A percentile compares a stretch with the other conserved stretches of the same genome.
These are phyloP conservation scores for Pseudonitzschia multiseries DNA, from an alignment of 108 stramenopile species.

Conservation along the genomic window DNA sequence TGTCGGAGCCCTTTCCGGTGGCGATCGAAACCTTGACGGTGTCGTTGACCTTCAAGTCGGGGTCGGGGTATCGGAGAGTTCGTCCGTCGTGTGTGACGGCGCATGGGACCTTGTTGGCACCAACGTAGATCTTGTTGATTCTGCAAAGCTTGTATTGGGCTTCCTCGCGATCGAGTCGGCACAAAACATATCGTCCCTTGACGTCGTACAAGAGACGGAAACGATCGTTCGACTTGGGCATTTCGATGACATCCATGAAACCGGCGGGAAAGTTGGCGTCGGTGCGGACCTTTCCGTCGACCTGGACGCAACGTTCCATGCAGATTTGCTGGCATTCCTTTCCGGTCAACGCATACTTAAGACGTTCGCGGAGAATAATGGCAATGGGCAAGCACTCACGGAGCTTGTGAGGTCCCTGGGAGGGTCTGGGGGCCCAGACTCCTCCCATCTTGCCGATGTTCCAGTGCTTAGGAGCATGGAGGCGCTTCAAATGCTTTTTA, in stretches of 20 bases:
- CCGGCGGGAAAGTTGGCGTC: conserved; percentile 99
- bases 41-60: conserved; percentile 97
- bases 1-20: conserved; percentile 94
- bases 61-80: conserved; percentile 99
- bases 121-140: conserved; percentile 88
- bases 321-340: conserved; percentile 98
- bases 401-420: conserved; percentile 96
- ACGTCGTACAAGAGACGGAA: conserved; percentile 98
- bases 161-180: conserved; percentile 93
- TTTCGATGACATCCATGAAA: conserved; percentile 97
- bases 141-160: conserved; percentile 98
- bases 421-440: conserved; percentile 95
- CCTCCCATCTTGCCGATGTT: conserved; percentile 99
- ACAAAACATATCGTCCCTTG: conserved; percentile 98
- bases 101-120: conserved; percentile 95
- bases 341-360: conserved; percentile 99
- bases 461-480: conserved; percentile 99
- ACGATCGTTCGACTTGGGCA: conserved; percentile 94
- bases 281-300: conserved; percentile 98
- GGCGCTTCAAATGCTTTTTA: conserved; percentile 99
- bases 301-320: conserved; percentile 98
- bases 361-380: conserved; percentile 97
- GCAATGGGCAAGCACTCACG: conserved; percentile 96
- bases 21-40: conserved; percentile 95
- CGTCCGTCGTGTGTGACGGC: conserved; percentile 99